Evolutionary conservation across 139 green algal species (phyloP).

Genomic region (Tetradesmus lagerheimii): DNA sequence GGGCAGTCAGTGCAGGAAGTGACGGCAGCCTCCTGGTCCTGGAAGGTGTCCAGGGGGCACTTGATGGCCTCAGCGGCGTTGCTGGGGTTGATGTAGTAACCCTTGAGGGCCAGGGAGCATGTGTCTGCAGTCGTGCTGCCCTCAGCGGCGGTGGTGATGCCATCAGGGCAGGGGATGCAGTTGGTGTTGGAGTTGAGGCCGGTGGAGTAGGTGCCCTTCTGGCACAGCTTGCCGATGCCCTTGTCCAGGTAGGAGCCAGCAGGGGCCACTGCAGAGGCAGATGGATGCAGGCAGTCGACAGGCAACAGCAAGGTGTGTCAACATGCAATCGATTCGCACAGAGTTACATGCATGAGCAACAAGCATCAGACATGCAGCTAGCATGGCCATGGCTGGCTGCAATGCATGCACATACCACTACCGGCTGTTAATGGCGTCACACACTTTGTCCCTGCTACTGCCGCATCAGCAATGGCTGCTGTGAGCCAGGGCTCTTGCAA

Average conservation of each 20-base stretch:
- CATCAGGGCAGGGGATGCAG: slow-evolving; percentile 3
- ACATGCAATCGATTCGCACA: too few species aligned
- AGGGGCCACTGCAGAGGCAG: background rate
- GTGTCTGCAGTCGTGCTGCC: background rate
- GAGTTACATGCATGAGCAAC: too few species aligned
- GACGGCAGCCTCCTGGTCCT: background rate
- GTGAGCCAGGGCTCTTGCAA: too few species aligned
- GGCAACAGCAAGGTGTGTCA: too few species aligned
- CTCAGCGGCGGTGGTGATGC: background rate
- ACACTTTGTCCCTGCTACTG: too few species aligned
- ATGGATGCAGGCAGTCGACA: too few species aligned
- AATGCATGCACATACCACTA: too few species aligned
- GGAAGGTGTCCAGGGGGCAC: slow-evolving; percentile 14
- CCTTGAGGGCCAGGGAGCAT: background rate
- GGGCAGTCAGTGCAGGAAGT: background rate
- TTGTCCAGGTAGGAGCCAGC: slow-evolving; percentile 16
- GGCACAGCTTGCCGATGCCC: slow-evolving; percentile 4
- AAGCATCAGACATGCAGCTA: too few species aligned
- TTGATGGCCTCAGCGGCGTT: background rate
- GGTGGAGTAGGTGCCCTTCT: slow-evolving; percentile 6
- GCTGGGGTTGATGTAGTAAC: background rate
- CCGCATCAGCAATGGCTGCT: too few species aligned
- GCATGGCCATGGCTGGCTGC: too few species aligned
- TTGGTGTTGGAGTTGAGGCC: background rate
- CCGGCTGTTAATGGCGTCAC: too few species aligned